A percentile compares a stretch with the other conserved stretches of the same genome.
Conservation (phyloP, 2,329 filamentous ascomycete species). For the Colletotrichum truncatum region DNA sequence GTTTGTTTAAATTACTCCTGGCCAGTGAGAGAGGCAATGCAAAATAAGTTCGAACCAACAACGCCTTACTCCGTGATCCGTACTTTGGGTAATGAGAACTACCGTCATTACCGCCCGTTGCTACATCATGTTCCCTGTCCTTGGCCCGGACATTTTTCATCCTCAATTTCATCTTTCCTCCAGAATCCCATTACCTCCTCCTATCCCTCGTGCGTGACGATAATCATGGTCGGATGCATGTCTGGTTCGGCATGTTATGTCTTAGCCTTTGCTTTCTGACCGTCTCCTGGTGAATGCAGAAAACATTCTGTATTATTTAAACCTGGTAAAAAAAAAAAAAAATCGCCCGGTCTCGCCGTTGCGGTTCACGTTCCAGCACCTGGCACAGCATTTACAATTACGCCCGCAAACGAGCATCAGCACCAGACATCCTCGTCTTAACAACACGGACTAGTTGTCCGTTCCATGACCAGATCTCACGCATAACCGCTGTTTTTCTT, state of each 20-base stretch:
- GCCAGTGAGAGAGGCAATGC: neutral
- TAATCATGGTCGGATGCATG: neutral
- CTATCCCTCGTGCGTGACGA: conserved; percentile 5
- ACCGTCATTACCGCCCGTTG: neutral
- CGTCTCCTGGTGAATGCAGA: neutral
- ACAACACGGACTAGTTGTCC: conserved; percentile 16
- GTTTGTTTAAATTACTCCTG: neutral
- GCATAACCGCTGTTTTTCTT: neutral
- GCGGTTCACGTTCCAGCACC: neutral
- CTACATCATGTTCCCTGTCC: neutral
- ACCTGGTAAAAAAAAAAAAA: neutral
- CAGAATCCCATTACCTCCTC: neutral
- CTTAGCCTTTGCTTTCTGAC: neutral
- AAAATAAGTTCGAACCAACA: neutral
- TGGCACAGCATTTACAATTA: neutral
- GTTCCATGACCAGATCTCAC: conserved; percentile 18
- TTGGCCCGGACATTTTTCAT: neutral
- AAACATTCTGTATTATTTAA: too few relatives aligned
- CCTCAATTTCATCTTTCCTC: neutral
- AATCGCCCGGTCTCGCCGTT: neutral
- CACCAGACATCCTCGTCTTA: conserved; percentile 19
- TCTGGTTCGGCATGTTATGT: neutral
- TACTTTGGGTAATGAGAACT: neutral
- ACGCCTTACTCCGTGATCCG: neutral
- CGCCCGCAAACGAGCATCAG: conserved; percentile 22